Conservation (phyloP, 1,139 yeast species). For the Yamadazyma pseudoaaseri region DNA sequence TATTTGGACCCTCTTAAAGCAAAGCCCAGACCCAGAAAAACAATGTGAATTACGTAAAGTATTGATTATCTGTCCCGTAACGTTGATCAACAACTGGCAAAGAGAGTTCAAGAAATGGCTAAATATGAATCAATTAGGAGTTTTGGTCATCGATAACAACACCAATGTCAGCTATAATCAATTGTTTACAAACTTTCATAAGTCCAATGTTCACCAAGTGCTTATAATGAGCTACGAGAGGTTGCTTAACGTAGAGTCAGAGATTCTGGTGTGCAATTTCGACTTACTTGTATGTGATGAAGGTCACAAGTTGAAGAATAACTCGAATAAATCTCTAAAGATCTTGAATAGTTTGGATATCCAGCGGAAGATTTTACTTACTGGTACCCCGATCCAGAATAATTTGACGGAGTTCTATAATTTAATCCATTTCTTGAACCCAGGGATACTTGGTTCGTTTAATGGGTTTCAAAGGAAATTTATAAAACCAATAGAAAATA, state of each 20-base stretch:
- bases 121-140: conserved; percentile 60
- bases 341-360: conserved; percentile 58
- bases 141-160: conserved; percentile 52
- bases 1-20: conserved; percentile 81
- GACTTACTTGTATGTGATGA: conserved; percentile 92
- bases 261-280: conserved; percentile 48
- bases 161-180: conserved; percentile 52
- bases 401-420: conserved; percentile 82
- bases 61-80: conserved; percentile 87
- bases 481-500: conserved; percentile 68
- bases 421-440: conserved; percentile 79
- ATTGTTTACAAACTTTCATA: conserved; percentile 60
- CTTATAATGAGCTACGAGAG: conserved; percentile 88
- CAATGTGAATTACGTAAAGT: conserved; percentile 51
- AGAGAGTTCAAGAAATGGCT: conserved; percentile 90
- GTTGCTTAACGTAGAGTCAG: conserved; percentile 55
- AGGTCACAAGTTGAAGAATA: conserved; percentile 82
- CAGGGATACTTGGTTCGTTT: conserved; percentile 71
- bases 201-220: conserved; percentile 75
- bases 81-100: conserved; percentile 85
- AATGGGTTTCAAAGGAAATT: conserved; percentile 63
- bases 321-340: conserved; percentile 66
- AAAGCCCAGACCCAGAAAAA: conserved; percentile 51
- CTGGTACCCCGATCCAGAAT: conserved; percentile 96
- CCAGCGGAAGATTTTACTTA: conserved; percentile 58